phyloP scores from a whole-genome alignment of 495 filamentous ascomycete genomes.

The Pyronema omphalodes region DNA sequence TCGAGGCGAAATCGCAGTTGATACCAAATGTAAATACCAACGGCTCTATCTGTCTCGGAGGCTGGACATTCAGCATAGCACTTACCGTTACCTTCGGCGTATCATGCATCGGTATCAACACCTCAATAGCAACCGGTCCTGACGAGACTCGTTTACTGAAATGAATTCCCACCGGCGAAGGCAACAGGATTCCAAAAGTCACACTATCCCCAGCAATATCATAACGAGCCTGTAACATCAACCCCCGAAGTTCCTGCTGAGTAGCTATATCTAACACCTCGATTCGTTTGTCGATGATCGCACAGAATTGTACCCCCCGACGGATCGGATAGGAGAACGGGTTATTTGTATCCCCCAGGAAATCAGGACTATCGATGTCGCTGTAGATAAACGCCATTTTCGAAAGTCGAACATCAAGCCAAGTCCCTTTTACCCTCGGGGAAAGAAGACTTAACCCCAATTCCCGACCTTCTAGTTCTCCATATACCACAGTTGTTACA shows the following conservation, averaged over 20 bases:
- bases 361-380: conserved; percentile 6
- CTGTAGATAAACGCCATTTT: conserved; percentile 13
- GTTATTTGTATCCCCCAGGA: conserved; percentile 9
- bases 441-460: conserved; percentile 1
- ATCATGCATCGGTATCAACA: conserved; percentile 2
- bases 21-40: conserved; percentile 14
- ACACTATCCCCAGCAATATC: conserved; percentile 5
- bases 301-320: conserved; percentile 15
- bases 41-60: conserved; percentile 9
- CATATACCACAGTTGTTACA: conserved; percentile 11
- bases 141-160: conserved; percentile 1
- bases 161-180: conserved; percentile 10
- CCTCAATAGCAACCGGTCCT: conserved; percentile 10
- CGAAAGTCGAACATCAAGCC: conserved; percentile 10
- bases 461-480: conserved; percentile 7
- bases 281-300: conserved; percentile 6
- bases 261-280: conserved; percentile 7
- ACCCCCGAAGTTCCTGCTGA: conserved; percentile 2
- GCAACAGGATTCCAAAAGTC: conserved; percentile 12
- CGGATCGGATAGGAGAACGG: conserved; percentile 13
- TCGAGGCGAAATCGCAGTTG: conserved; percentile 8
- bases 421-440: conserved; percentile 11
- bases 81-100: conserved; percentile 9
- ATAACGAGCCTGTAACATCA: conserved; percentile 9
- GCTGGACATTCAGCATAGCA: conserved; percentile 6